These are phyloP conservation scores for Podospora conica DNA, from an alignment of 495 filamentous ascomycete genomes.

Conservation along the genomic window DNA sequence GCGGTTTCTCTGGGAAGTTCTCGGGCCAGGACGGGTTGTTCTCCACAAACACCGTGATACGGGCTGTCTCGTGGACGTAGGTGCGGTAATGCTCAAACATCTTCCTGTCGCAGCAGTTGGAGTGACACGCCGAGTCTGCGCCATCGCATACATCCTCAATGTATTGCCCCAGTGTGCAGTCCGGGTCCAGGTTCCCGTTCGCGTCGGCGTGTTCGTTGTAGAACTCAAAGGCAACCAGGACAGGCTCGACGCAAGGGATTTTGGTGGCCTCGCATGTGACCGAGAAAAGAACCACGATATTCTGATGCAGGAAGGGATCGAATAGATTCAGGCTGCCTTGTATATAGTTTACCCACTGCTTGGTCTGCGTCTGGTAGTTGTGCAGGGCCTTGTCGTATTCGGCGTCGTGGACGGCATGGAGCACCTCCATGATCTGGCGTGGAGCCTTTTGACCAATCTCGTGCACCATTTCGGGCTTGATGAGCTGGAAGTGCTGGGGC, in stretches of 20 bases:
- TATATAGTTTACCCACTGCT: slow-evolving; percentile 91
- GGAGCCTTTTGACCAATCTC: slow-evolving; percentile 68
- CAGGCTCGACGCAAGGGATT: slow-evolving; percentile 86
- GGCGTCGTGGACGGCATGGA: slow-evolving; percentile 89
- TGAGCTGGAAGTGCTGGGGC: slow-evolving; percentile 72
- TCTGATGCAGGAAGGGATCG: slow-evolving; percentile 90
- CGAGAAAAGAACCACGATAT: slow-evolving; percentile 90
- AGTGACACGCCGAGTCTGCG: slow-evolving; percentile 66
- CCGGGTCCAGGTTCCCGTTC: slow-evolving; percentile 58
- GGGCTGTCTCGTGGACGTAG: slow-evolving; percentile 94
- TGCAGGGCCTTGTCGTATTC: slow-evolving; percentile 95
- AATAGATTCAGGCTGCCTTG: slow-evolving; percentile 78
- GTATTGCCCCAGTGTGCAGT: slow-evolving; percentile 91
- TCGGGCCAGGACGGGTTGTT: slow-evolving; percentile 46
- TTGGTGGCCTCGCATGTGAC: slow-evolving; percentile 86
- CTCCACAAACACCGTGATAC: slow-evolving; percentile 83
- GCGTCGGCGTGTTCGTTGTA: slow-evolving; percentile 81
- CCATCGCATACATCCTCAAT: slow-evolving; percentile 82
- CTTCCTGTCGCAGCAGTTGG: slow-evolving; percentile 78
- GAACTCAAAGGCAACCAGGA: slow-evolving; percentile 77
- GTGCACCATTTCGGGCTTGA: slow-evolving; percentile 92
- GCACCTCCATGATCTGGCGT: slow-evolving; percentile 80
- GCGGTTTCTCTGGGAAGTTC: slow-evolving; percentile 38
- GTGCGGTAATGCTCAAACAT: slow-evolving; percentile 94
- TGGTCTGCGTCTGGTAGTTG: slow-evolving; percentile 88